Evolutionary conservation across 345 rosid species (phyloP).

Genomic region (Gossypium rotundifolium): DNA sequence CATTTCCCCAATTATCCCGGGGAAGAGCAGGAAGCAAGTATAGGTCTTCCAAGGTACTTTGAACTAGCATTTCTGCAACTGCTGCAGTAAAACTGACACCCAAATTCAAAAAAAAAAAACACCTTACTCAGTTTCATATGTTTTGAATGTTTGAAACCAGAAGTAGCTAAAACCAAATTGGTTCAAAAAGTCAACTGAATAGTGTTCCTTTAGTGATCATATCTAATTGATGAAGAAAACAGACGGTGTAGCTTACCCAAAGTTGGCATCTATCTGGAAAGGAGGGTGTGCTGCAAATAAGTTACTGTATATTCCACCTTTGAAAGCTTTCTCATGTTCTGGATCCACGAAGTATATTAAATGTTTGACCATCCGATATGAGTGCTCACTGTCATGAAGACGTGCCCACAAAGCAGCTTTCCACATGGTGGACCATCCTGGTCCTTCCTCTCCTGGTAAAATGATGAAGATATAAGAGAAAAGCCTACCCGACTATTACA

Average conservation of each 20-base stretch:
- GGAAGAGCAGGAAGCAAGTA: constrained; percentile 86
- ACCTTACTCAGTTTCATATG: neutral
- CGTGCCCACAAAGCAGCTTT: constrained; percentile 87
- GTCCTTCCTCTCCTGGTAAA: constrained; percentile 82
- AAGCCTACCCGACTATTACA: neutral
- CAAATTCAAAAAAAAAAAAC: neutral
- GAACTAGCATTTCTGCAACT: constrained; percentile 80
- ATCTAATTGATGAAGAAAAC: neutral
- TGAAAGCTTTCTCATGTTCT: constrained; percentile 43
- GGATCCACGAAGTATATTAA: constrained; percentile 76
- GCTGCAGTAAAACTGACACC: constrained; percentile 62
- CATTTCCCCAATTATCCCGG: constrained; percentile 65
- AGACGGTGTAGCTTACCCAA: constrained; percentile 52
- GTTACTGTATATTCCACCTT: constrained; percentile 86
- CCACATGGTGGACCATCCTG: constrained; percentile 96
- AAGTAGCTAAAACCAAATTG: neutral
- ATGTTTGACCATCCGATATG: constrained; percentile 68
- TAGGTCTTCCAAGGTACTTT: constrained; percentile 65
- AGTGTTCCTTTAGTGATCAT: neutral
- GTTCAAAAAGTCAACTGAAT: neutral
- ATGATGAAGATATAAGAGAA: neutral
- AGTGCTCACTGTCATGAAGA: constrained; percentile 62
- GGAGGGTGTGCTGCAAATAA: constrained; percentile 94
- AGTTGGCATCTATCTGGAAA: constrained; percentile 96
- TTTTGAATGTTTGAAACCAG: neutral